Percentiles rank a stretch among this genome's conserved stretches.
These are phyloP conservation scores for Lecanicillium sp. DNA, from an alignment of 2,329 filamentous ascomycete genomes.

Conservation along the genomic window DNA sequence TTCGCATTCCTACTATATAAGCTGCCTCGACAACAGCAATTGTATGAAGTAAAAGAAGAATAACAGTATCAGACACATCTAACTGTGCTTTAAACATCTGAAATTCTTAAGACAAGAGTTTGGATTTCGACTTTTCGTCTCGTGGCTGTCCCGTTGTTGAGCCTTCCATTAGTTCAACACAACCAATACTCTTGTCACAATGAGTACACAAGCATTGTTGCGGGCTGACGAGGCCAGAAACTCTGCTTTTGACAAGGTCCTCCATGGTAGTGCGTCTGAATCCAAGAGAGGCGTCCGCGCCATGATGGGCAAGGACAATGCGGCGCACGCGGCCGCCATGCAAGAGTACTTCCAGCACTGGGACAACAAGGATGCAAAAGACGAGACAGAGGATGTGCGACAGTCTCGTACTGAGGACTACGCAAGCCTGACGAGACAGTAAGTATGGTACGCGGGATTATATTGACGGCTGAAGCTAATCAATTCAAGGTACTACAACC, in stretches of 20 bases:
- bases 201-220: conserved; percentile 48
- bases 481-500: conserved; percentile 66
- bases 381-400: conserved; percentile 63
- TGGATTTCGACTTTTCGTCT: too few species aligned
- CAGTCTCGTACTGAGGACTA: conserved; percentile 75
- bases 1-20: too few species aligned
- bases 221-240: conserved; percentile 70
- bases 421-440: conserved; percentile 82
- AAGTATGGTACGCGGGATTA: conserved; percentile 31
- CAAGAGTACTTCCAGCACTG: conserved; percentile 90
- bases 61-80: too few species aligned
- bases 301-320: conserved; percentile 69
- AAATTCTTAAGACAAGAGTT: too few species aligned
- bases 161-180: too few species aligned
- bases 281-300: conserved; percentile 64
- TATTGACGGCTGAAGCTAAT: too few species aligned
- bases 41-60: too few species aligned
- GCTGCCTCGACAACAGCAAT: too few species aligned
- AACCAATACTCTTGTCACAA: conserved; percentile 9
- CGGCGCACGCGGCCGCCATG: conserved; percentile 66
- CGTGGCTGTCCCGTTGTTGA: too few species aligned
- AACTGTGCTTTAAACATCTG: too few species aligned
- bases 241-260: conserved; percentile 75
- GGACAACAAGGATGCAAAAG: conserved; percentile 67
- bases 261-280: conserved; percentile 63